These are phyloP conservation scores for Phanerochaete sordida DNA, from an alignment of 768 basidiomycete species.

Conservation along the genomic window DNA sequence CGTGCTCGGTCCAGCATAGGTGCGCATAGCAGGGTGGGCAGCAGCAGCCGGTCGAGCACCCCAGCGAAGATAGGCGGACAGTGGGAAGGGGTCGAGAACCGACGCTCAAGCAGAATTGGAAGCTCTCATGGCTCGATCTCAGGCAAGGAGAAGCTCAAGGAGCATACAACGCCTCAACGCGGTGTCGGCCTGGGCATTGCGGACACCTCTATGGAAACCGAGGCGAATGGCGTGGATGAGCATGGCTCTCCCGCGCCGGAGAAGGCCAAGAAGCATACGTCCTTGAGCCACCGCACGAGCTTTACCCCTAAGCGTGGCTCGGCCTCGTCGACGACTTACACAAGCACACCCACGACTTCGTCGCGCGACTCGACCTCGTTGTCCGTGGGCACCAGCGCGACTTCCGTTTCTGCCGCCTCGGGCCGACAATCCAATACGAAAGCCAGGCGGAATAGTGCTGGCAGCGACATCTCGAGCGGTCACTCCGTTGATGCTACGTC, in stretches of 20 bases:
- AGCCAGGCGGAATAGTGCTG: conserved; percentile 73
- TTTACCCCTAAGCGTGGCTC: conserved; percentile 87
- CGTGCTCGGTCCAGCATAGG: conserved; percentile 74
- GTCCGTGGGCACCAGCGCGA: conserved; percentile 73
- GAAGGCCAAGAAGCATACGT: conserved; percentile 65
- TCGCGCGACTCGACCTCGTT: conserved; percentile 86
- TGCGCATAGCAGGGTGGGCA: conserved; percentile 35
- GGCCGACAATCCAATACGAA: conserved; percentile 67
- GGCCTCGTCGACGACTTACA: conserved; percentile 83
- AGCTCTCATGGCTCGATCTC: conserved; percentile 37
- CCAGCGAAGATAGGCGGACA: conserved; percentile 61
- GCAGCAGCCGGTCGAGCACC: conserved; percentile 66
- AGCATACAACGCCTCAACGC: conserved; percentile 28
- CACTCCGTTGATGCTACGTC: conserved; percentile 65
- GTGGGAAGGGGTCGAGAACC: conserved; percentile 66
- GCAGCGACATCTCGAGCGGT: conserved; percentile 79
- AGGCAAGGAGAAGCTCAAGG: conserved; percentile 43
- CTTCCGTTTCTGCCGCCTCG: conserved; percentile 70
- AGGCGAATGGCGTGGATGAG: conserved; percentile 46
- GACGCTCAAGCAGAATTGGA: conserved; percentile 32
- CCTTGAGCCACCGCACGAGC: conserved; percentile 59
- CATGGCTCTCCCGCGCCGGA: conserved; percentile 43
- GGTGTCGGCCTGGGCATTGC: conserved; percentile 32
- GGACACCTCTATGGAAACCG: conserved; percentile 36
- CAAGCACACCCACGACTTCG: conserved; percentile 69